Evolutionary conservation across 2,329 filamentous ascomycete genomes (phyloP), one percentile per base, ranked within the genome.

Genomic region (Clathrospora elynae): DNA sequence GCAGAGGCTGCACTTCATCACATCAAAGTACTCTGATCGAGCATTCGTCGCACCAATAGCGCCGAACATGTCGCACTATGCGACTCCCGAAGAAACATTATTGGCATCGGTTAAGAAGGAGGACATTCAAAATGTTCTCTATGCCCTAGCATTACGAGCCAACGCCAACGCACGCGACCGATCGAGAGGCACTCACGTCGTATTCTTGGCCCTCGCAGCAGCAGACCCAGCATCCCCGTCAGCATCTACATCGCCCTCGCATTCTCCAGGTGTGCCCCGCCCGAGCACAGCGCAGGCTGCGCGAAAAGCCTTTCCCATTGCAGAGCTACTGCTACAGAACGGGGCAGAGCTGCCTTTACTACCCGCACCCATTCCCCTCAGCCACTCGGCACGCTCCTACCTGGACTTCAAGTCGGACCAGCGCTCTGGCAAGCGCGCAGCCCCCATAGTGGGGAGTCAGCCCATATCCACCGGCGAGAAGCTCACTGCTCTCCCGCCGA

Each of bases 91-190:
- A 49, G 93, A 99, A 61, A 91, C 88, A 0, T 79, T 99, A 5
- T 76, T 99, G 25, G 90, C 91, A 4, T 91, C 88, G 7, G 91
- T 97, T 68, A 99, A 97, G 78, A 90, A 86, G 72, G 96, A 96
- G 68, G 91, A 99, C 65, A 89, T 99, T 41, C 88, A 93, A 63
- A 88, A 90, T 52, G 90, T 96, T 16, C 81, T 99, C 17, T 95
- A 96, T 61, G 92, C 88, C 3, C 78, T 99, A 32, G 90, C 93
- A 1, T 78, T 96, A 20, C 82, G 82, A 49, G 93, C 89, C 10
- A 96, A 91, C 61, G 88, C 91, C 10, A 99, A 99, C 62, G 54
- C 65, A 5, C 62, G 66, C 31, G 93, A 99, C 68, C 88, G 85
- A 52, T 93, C 90, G 25, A 83, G 93, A 39, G 88, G 87, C 28